Percentiles rank a stretch among this genome's conserved stretches.
Evolutionary conservation across 805 yeast genomes (phyloP).

Genomic region (Lipomyces chichibuensis): DNA sequence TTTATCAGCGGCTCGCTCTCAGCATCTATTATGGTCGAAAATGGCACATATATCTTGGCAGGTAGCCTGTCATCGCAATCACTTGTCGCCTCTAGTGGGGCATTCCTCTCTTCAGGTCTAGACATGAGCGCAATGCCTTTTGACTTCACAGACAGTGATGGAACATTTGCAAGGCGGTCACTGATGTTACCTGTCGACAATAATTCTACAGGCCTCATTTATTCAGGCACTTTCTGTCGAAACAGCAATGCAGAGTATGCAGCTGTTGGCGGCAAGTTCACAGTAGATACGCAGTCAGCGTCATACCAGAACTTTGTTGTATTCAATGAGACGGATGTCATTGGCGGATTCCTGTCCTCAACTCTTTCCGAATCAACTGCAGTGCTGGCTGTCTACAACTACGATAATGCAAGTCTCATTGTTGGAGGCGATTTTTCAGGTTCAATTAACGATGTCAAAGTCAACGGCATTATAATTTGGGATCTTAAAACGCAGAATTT

Average conservation of each 20-base stretch:
- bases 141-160: not conserved
- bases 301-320: constrained; percentile 42
- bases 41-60: constrained; percentile 20
- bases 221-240: constrained; percentile 52
- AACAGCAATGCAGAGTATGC: constrained; percentile 46
- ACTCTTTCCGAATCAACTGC: constrained; percentile 29
- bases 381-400: constrained; percentile 39
- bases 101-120: constrained; percentile 1
- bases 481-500: constrained; percentile 51
- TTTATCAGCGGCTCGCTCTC: constrained; percentile 24
- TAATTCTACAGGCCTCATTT: constrained; percentile 30
- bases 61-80: constrained; percentile 24
- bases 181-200: not conserved
- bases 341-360: constrained; percentile 36
- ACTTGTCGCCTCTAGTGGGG: constrained; percentile 25
- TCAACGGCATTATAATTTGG: constrained; percentile 58
- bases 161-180: not conserved
- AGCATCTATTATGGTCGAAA: constrained; percentile 12
- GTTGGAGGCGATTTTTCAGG: constrained; percentile 45
- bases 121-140: constrained; percentile 17
- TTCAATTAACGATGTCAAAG: constrained; percentile 29
- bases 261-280: constrained; percentile 64
- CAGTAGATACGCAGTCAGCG: constrained; percentile 32
- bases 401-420: constrained; percentile 36
- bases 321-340: constrained; percentile 39